A percentile compares a stretch with the other conserved stretches of the same genome.
These are phyloP conservation scores for Scheffersomyces spartinae DNA, from an alignment of 805 yeast genomes.

Conservation along the genomic window DNA sequence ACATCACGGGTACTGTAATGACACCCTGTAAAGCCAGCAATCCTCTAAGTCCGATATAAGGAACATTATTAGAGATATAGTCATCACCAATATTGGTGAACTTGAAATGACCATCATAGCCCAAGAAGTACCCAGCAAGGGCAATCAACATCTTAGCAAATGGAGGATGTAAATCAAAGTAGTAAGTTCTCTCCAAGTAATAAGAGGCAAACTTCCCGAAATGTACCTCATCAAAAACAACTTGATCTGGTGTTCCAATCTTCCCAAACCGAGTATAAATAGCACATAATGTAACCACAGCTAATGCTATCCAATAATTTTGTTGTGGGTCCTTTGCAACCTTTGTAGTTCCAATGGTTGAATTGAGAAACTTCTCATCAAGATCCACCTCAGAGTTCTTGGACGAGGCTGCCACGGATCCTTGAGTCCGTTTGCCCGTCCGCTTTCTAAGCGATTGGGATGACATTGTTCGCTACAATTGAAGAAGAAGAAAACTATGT, in stretches of 20 bases:
- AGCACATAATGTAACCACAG: conserved; percentile 30
- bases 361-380: not conserved
- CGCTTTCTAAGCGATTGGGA: conserved; percentile 17
- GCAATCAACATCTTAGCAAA: conserved; percentile 92
- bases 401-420: conserved; percentile 1
- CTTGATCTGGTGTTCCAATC: conserved; percentile 57
- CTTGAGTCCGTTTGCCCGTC: conserved; percentile 7
- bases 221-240: conserved; percentile 81
- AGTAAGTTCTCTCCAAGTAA: conserved; percentile 81
- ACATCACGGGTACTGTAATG: conserved; percentile 72
- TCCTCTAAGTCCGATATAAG: conserved; percentile 74
- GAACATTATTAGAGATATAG: conserved; percentile 69
- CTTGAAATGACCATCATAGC: conserved; percentile 86
- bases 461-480: conserved; percentile 5
- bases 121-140: conserved; percentile 75
- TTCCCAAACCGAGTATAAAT: conserved; percentile 46
- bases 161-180: conserved; percentile 97
- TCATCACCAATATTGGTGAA: conserved; percentile 83
- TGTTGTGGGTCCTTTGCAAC: conserved; percentile 14
- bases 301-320: conserved; percentile 23
- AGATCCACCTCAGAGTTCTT: conserved; percentile 1
- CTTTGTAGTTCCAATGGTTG: conserved; percentile 1
- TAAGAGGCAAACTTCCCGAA: conserved; percentile 80
- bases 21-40: conserved; percentile 76
- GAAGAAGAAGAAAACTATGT: conserved; percentile 1